A percentile compares a stretch with the other conserved stretches of the same genome.
These are phyloP conservation scores for Pyrenula massariospora DNA, from an alignment of 495 filamentous ascomycete genomes.

Conservation along the genomic window DNA sequence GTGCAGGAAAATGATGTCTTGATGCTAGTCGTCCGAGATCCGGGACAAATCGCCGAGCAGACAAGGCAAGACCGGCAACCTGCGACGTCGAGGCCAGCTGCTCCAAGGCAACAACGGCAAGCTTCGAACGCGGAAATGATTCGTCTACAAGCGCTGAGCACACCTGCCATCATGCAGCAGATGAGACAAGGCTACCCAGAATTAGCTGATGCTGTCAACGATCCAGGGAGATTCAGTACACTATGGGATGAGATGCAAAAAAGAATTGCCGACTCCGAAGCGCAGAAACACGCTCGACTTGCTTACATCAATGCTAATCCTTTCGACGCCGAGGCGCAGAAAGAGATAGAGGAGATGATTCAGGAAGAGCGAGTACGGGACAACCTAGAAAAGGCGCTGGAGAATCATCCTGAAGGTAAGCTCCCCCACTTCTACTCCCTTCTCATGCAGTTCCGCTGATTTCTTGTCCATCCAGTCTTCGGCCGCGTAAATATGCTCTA, in stretches of 20 bases:
- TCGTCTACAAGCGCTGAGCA: conserved; percentile 10
- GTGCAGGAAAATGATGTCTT: conserved; percentile 90
- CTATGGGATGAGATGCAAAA: conserved; percentile 52
- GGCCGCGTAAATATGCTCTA: conserved; percentile 91
- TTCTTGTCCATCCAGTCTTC: conserved; percentile 51
- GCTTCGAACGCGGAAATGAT: neutral
- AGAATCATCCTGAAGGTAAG: conserved; percentile 91
- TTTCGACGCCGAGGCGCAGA: conserved; percentile 81
- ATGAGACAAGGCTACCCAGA: conserved; percentile 60
- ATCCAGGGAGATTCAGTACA: conserved; percentile 62
- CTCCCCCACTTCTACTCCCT: conserved; percentile 1
- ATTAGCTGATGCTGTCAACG: conserved; percentile 65
- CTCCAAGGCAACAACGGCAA: conserved; percentile 7
- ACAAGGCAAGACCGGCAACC: conserved; percentile 15
- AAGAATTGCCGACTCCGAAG: conserved; percentile 55
- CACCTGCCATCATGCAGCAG: conserved; percentile 36
- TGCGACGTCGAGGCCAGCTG: conserved; percentile 12
- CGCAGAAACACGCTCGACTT: conserved; percentile 69
- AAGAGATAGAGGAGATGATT: conserved; percentile 94
- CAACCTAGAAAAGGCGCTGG: conserved; percentile 89
- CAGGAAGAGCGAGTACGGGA: conserved; percentile 85
- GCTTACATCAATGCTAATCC: conserved; percentile 76
- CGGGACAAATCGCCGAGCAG: neutral
- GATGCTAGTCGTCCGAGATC: conserved; percentile 33
- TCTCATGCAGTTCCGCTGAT: conserved; percentile 8